Conservation (phyloP, 2,329 filamentous ascomycete species). For the Fusarium mangiferae region DNA sequence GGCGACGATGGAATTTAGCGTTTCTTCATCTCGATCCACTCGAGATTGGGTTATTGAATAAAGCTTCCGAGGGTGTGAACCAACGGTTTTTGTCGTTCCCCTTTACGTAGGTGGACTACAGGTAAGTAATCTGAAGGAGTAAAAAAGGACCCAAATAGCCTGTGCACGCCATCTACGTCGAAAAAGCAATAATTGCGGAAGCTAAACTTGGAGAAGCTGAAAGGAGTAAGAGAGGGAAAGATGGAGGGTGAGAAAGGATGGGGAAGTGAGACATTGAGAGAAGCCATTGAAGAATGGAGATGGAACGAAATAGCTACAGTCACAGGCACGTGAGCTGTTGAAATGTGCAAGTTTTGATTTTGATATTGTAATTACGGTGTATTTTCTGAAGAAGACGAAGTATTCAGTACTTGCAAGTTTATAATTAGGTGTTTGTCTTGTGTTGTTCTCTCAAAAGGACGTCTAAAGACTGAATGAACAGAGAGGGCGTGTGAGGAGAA, state of each 20-base stretch:
- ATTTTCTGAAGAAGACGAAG: not conserved
- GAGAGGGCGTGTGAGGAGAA: slow-evolving; percentile 10
- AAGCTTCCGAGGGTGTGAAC: slow-evolving; percentile 1
- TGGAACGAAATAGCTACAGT: slow-evolving; percentile 1
- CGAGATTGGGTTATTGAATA: not conserved
- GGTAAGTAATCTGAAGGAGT: not conserved
- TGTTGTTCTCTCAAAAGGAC: not conserved
- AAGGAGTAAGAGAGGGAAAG: slow-evolving; percentile 26
- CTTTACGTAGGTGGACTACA: slow-evolving; percentile 1
- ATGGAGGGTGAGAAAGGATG: slow-evolving; percentile 12
- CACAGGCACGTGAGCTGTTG: slow-evolving; percentile 5
- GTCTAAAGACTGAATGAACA: not conserved
- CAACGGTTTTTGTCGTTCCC: not conserved
- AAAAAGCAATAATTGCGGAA: slow-evolving; percentile 24
- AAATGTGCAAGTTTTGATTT: not conserved
- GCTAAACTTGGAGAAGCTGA: slow-evolving; percentile 14
- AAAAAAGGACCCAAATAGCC: slow-evolving; percentile 1
- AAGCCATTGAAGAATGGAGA: slow-evolving; percentile 19
- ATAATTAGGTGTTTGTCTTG: not conserved
- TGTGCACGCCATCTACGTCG: slow-evolving; percentile 5
- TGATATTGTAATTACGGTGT: not conserved
- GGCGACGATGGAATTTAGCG: slow-evolving; percentile 3
- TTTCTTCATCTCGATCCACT: slow-evolving; percentile 21
- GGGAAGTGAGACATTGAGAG: slow-evolving; percentile 34
- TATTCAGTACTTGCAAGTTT: not conserved